Evolutionary conservation across 2,329 filamentous ascomycete genomes (phyloP).

Genomic region (Pseudogymnoascus destructans): DNA sequence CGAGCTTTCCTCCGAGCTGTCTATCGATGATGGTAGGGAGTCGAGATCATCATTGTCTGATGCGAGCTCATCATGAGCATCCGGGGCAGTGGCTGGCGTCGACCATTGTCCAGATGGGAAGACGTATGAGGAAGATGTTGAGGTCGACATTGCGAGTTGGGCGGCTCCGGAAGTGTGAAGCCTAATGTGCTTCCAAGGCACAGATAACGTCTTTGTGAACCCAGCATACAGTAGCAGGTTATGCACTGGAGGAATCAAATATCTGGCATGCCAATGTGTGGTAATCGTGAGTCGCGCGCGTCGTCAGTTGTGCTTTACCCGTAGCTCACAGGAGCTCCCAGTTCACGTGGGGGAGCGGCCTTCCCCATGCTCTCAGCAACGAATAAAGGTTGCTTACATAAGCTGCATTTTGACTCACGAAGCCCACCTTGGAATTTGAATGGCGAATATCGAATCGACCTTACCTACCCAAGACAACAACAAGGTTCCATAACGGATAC

Average conservation of each 20-base stretch:
- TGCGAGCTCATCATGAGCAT: slow-evolving; percentile 35
- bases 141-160: slow-evolving; percentile 10
- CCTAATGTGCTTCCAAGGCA: background rate
- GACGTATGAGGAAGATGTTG: slow-evolving; percentile 22
- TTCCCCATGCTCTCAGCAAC: background rate
- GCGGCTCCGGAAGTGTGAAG: background rate
- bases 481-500: background rate
- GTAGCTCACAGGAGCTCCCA: background rate
- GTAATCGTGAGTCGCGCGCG: slow-evolving; percentile 2
- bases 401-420: slow-evolving; percentile 11
- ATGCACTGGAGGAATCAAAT: slow-evolving; percentile 2
- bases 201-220: background rate
- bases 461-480: background rate
- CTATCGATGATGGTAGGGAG: slow-evolving; percentile 47
- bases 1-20: slow-evolving; percentile 38
- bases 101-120: slow-evolving; percentile 14
- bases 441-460: slow-evolving; percentile 3
- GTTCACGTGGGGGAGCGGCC: slow-evolving; percentile 12
- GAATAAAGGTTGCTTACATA: background rate
- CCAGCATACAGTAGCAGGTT: slow-evolving; percentile 4
- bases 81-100: slow-evolving; percentile 22
- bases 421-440: slow-evolving; percentile 12
- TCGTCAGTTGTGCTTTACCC: background rate
- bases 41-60: slow-evolving; percentile 47
- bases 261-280: slow-evolving; percentile 3